These are phyloP conservation scores for Juglanconis sp. DNA, from an alignment of 2,329 filamentous ascomycete species.

Conservation along the genomic window DNA sequence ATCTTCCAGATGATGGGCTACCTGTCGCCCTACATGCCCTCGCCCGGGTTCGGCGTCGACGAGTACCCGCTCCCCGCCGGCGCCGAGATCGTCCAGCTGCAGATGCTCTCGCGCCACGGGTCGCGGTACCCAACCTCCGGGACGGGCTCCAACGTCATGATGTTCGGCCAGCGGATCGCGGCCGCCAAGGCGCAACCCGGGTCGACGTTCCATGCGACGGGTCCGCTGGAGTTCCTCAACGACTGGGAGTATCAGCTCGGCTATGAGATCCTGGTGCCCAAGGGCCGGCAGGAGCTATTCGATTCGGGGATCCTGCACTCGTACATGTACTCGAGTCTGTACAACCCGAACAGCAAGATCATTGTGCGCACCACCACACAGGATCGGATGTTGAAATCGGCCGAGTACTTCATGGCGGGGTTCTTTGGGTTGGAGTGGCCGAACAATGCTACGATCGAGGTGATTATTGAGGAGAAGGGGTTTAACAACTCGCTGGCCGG, in stretches of 20 bases:
- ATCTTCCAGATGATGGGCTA: conserved; percentile 71
- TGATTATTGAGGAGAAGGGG: conserved; percentile 61
- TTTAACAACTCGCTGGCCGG: conserved; percentile 73
- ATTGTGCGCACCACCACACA: conserved; percentile 73
- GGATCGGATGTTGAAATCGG: conserved; percentile 72
- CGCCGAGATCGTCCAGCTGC: conserved; percentile 65
- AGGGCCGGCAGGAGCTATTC: conserved; percentile 68
- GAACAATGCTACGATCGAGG: conserved; percentile 67
- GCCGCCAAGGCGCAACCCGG: conserved; percentile 44
- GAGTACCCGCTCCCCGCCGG: conserved; percentile 67
- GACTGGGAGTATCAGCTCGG: conserved; percentile 68
- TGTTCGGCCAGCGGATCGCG: conserved; percentile 55
- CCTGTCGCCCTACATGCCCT: conserved; percentile 67
- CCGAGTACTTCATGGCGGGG: conserved; percentile 74
- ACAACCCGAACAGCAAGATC: conserved; percentile 70
- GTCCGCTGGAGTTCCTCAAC: conserved; percentile 62
- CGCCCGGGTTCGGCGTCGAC: conserved; percentile 70
- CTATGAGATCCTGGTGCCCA: conserved; percentile 67
- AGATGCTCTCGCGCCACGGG: conserved; percentile 73
- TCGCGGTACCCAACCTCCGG: conserved; percentile 67
- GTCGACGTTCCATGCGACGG: conserved; percentile 48
- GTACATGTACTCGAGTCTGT: conserved; percentile 69
- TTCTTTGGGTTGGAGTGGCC: conserved; percentile 77
- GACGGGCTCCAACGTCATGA: conserved; percentile 45
- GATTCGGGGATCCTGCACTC: conserved; percentile 65